Percentiles rank a stretch among this genome's conserved stretches.
Evolutionary conservation across 352 stramenopile species (phyloP).

Genomic region (Globisporangium alternatum): DNA sequence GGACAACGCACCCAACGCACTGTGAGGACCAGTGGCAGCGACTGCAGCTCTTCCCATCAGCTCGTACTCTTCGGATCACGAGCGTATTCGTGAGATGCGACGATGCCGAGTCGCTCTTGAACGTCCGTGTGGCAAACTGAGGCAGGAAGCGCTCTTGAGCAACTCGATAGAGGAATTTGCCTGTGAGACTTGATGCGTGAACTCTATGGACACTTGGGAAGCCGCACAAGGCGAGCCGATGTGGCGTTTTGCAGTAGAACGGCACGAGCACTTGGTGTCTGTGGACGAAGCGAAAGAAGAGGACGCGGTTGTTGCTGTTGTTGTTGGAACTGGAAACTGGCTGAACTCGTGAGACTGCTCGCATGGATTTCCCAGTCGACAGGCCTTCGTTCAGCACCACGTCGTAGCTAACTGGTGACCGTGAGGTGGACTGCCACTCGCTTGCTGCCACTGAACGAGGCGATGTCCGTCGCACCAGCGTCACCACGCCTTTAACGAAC

Average conservation of each 20-base stretch:
- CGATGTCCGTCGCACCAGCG: conserved; percentile 1
- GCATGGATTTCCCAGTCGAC: conserved; percentile 8
- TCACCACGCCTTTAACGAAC: conserved; percentile 24
- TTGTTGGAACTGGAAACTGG: not conserved
- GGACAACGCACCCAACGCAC: conserved; percentile 52
- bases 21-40: conserved; percentile 51
- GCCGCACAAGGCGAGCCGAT: conserved; percentile 30
- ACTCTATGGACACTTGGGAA: conserved; percentile 36
- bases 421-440: not conserved
- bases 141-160: conserved; percentile 20
- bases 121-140: conserved; percentile 1
- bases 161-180: conserved; percentile 30
- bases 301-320: not conserved
- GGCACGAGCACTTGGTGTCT: conserved; percentile 36
- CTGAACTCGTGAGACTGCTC: conserved; percentile 6
- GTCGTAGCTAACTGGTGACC: conserved; percentile 12
- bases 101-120: not conserved
- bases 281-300: conserved; percentile 51
- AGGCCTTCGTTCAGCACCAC: conserved; percentile 23
- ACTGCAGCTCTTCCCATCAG: conserved; percentile 41
- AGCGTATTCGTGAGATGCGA: conserved; percentile 20
- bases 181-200: conserved; percentile 20
- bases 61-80: conserved; percentile 40
- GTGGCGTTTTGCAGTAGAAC: conserved; percentile 48
- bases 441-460: not conserved